Evolutionary conservation across 2,329 filamentous ascomycete genomes (phyloP).

Genomic region (Nannizzia gypsea): DNA sequence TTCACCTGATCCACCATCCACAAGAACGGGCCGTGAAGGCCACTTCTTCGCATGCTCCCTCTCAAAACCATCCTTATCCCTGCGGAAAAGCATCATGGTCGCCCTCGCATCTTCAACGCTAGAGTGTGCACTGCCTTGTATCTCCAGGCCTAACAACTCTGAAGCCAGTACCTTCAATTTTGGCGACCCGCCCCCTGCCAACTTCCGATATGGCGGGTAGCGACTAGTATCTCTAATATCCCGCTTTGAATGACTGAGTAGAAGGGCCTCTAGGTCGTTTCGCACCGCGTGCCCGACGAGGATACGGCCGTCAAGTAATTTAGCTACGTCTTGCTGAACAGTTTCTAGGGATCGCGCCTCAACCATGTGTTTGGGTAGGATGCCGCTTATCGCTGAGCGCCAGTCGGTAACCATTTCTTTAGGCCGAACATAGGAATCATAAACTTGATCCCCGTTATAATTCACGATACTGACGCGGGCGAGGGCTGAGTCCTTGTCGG

Average conservation of each 20-base stretch:
- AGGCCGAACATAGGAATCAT: conserved; percentile 82
- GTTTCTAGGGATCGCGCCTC: conserved; percentile 59
- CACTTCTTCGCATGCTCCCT: conserved; percentile 61
- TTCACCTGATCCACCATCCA: conserved; percentile 20
- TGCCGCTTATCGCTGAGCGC: conserved; percentile 75
- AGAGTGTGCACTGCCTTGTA: conserved; percentile 50
- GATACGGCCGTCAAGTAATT: conserved; percentile 57
- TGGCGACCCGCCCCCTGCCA: conserved; percentile 38
- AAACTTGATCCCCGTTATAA: conserved; percentile 82
- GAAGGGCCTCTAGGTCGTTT: conserved; percentile 63
- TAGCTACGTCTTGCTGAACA: conserved; percentile 61
- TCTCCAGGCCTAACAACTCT: conserved; percentile 46
- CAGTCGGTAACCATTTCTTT: conserved; percentile 75
- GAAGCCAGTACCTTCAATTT: conserved; percentile 46
- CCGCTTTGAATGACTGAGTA: conserved; percentile 63
- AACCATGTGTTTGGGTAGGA: conserved; percentile 61
- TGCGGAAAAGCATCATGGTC: conserved; percentile 77
- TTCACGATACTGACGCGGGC: conserved; percentile 86
- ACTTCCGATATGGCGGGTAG: conserved; percentile 59
- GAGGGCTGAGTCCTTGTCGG: conserved; percentile 59
- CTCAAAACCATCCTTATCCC: conserved; percentile 76
- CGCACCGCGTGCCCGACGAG: conserved; percentile 74
- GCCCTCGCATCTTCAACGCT: conserved; percentile 69
- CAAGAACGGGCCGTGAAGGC: conserved; percentile 30
- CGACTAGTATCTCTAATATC: conserved; percentile 78